Evolutionary conservation across 129 eudicot species (phyloP), one percentile per base, ranked within the genome.

Genomic region (Heracleum sosnowskyi): DNA sequence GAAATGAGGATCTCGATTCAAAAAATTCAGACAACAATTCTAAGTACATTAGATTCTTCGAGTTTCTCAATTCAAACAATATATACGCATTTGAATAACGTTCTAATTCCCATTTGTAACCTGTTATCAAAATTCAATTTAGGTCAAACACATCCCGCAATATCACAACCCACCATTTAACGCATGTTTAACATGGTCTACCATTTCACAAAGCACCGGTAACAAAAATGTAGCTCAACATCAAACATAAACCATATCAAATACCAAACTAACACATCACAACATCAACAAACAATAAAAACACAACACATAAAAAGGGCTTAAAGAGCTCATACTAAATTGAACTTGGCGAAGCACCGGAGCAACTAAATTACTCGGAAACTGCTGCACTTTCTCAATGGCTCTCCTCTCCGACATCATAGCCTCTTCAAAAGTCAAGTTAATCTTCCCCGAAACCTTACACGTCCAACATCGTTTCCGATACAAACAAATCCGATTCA

Each of bases 391-490:
- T 78, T 85, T 88, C 81, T 95, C 90, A n/a, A 81, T 75, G 28
- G 96, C 96, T 60, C 75, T 90, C 69, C 82, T 89, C 83, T 95
- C 98, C 0, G 94, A 95, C 51, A 85, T 92, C 80, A 95, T 64
- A 3, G 98, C 96, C 87, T 95, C 98, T 81, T 95, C 98, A 82
- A 90, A 95, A 36, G 97, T 95, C 88, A 95, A 86, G 81, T 95
- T 91, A 83, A 74, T 74, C 87, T 90, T 95, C 45, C 92, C 97
- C 2, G 98, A 87, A 77, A 84, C 88, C 81, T 95, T 90, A 89
- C 98, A 95, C 35, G 92, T 88, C 98, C 98, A 95, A 51, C 85
- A 82, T 79, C 93, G 82, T 69, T 90, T 86, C 31, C 97, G 94
- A 79, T 95, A 95, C 12, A 91, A 78, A 83, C 90, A 90, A 22